Evolutionary conservation across 2,329 filamentous ascomycete genomes (phyloP), one percentile per base, ranked within the genome.

Genomic region (Colletotrichum sp.): DNA sequence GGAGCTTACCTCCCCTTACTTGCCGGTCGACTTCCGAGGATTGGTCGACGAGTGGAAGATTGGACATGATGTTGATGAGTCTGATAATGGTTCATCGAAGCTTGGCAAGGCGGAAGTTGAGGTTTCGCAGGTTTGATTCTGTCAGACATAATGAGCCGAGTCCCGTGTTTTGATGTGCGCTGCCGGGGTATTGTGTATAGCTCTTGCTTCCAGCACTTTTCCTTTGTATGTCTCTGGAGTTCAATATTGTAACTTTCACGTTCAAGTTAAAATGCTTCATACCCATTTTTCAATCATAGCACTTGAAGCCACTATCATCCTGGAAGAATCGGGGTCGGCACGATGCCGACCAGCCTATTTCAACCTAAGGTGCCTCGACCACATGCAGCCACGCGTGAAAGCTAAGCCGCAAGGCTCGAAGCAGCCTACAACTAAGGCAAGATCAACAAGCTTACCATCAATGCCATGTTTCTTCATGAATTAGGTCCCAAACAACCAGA

Each of bases 1-100:
- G 30, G 79, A 80, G 39, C 22, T 80, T 13, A 76, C 67, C 5
- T 70, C 56, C 1, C 68, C 68, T 3, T 71, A 71, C n/a, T 22
- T 71, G 28, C 68, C 68, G 13, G 52, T 43, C 2, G 68, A 71
- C n/a, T 71, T 71, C 30, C 30, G 28, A 18, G 68, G 68, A 3
- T 34, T 71, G 68, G 60, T 71, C 2, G 68, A 71, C 27, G 68
- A 71, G 60, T 71, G 68, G 68, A 71, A 71, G 60, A 34, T n/a
- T 9, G 48, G 27, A 36, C 68, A 71, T 58, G 60, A 27, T 2
- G 27, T 48, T 22, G 64, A 32, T 22, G 39, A 66, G 27, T 22
- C 39, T n/a, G 64, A 66, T 25, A 43, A 48, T n/a, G 64, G 48
- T 15, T 34, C 22, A n/a, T 27, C 48, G 3, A 43, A 43, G 27